Evolutionary conservation across 2,329 filamentous ascomycete species (phyloP), one percentile per base, ranked within the genome.

Genomic region (Macrophomina phaseolina): DNA sequence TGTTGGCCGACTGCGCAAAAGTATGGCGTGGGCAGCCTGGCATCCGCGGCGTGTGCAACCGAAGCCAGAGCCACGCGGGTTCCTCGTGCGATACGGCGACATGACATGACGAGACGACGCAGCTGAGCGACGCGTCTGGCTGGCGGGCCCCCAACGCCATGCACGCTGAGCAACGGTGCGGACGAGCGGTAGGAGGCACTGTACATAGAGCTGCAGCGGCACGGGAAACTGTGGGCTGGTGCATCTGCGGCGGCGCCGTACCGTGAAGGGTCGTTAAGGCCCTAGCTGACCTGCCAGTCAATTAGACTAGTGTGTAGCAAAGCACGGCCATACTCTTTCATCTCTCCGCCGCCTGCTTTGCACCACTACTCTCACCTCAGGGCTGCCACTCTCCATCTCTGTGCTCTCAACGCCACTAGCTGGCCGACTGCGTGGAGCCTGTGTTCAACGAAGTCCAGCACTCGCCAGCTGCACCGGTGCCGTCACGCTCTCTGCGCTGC

Each of bases 31-130:
- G 42, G 42, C 42, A 45, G 42, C 8, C 32, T 34, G 49, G 49
- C 49, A 23, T 16, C 23, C 53, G 55, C 42, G 49, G 58, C 58
- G 32, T 48, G 58, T 62, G 58, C 58, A 45, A 62, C 58, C 45
- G 58, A 49, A 62, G 58, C 42, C 58, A 56, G 63, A 51, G 64
- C 64, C 64, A 66, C 64, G 53, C 53, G 53, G 64, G 45, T 23
- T 60, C 52, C 51, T 51, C 64, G 64, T 66, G 64, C 64, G 60
- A 30, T 51, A 30, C 60, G 18, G 16, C 45, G 7, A 32, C 62
- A 53, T 53, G 62, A 55, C 49, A 64, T 46, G 62, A 53, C 36
- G 48, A 64, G 62, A 55, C 34, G 46, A 40, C 11, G 8, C 1
- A 45, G 42, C 46, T 38, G 42, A 40, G 36, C 30, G 32, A 32